A percentile compares a stretch with the other conserved stretches of the same genome.
These are phyloP conservation scores for Tetrapisispora pingtungensis DNA, from an alignment of 805 yeast genomes.

Conservation along the genomic window DNA sequence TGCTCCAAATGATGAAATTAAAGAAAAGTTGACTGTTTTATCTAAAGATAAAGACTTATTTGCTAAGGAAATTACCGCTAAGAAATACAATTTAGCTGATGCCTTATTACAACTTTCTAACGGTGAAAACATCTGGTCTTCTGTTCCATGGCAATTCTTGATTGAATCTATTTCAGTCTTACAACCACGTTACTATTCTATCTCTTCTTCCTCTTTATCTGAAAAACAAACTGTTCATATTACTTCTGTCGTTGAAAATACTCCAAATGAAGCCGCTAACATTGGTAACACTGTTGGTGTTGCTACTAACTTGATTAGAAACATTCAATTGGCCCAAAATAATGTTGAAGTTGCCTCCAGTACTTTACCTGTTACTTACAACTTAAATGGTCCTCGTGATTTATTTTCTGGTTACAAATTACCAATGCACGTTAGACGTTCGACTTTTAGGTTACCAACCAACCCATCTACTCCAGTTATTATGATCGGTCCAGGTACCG, in stretches of 20 bases:
- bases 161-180: conserved; percentile 72
- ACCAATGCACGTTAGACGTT: conserved; percentile 90
- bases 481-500: conserved; percentile 97
- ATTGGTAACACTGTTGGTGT: conserved; percentile 50
- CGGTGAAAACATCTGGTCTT: conserved; percentile 52
- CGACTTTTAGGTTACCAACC: conserved; percentile 87
- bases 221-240: conserved; percentile 70
- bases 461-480: conserved; percentile 77
- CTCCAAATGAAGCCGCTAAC: conserved; percentile 21
- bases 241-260: conserved; percentile 87
- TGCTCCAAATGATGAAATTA: conserved; percentile 58
- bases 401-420: conserved; percentile 39
- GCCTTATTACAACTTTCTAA: conserved; percentile 51
- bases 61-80: conserved; percentile 50
- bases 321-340: conserved; percentile 54
- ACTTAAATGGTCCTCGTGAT: conserved; percentile 80
- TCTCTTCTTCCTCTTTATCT: conserved; percentile 75
- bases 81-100: conserved; percentile 66
- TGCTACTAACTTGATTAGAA: conserved; percentile 75
- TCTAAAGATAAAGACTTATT: conserved; percentile 62
- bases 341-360: conserved; percentile 26
- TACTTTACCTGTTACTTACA: conserved; percentile 44
- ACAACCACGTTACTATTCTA: conserved; percentile 93
- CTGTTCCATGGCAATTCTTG: conserved; percentile 75
- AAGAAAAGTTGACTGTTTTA: conserved; percentile 33